phyloP scores from a whole-genome alignment of 352 stramenopile genomes.

The Pythium coloratum region DNA sequence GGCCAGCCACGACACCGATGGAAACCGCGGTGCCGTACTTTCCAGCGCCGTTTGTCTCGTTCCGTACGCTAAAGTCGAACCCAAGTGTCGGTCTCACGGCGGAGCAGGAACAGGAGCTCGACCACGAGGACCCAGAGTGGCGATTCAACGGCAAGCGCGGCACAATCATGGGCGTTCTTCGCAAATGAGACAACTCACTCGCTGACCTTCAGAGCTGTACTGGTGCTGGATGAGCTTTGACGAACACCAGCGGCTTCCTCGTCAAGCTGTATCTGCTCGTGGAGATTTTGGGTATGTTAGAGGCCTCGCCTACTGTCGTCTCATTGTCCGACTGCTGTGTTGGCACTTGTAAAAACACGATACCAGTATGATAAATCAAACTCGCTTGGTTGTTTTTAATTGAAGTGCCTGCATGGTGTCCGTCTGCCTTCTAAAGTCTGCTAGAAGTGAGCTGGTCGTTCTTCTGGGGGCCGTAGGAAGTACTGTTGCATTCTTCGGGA shows the following conservation, averaged over 20 bases:
- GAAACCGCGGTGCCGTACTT: conserved; percentile 83
- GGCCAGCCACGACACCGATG: conserved; percentile 83
- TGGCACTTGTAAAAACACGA: not conserved
- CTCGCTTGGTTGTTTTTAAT: not conserved
- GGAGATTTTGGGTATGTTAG: no score
- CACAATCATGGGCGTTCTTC: conserved; percentile 64
- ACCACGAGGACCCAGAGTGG: conserved; percentile 59
- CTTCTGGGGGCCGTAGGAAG: not conserved
- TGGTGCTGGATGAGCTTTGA: no score
- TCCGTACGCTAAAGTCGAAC: conserved; percentile 77
- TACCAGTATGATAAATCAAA: not conserved
- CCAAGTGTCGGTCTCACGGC: conserved; percentile 55
- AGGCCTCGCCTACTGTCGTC: not conserved
- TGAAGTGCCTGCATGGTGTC: not conserved
- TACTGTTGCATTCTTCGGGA: not conserved
- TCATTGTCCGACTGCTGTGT: not conserved
- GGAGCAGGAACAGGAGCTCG: conserved; percentile 41
- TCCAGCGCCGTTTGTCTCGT: conserved; percentile 57
- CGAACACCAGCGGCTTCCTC: no score
- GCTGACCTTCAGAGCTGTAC: not conserved
- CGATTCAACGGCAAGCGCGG: conserved; percentile 67
- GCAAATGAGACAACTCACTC: not conserved
- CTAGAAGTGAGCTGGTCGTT: not conserved
- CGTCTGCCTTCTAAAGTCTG: not conserved
- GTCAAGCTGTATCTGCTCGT: no score